phyloP scores from a whole-genome alignment of 192 early-diverging fungal species.

The Phlyctochytrium planicorne region DNA sequence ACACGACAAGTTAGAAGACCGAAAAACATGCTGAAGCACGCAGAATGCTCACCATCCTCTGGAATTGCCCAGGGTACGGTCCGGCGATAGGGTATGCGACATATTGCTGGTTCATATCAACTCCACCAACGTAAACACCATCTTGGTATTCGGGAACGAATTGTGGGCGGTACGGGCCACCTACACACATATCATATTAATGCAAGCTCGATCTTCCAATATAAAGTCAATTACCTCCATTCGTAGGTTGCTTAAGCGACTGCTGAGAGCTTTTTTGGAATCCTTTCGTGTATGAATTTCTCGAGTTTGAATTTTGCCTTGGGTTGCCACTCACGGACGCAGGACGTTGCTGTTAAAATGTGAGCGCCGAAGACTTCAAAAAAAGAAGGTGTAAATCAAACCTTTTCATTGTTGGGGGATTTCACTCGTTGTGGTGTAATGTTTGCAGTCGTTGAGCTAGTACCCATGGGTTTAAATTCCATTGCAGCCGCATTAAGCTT shows the following conservation, averaged over 20 bases:
- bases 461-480: conserved; percentile 39
- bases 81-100: conserved; percentile 15
- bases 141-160: conserved; percentile 21
- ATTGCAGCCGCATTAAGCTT: conserved; percentile 44
- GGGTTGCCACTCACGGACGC: conserved; percentile 11
- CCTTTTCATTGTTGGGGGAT: conserved; percentile 10
- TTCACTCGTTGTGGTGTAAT: not conserved
- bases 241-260: not conserved
- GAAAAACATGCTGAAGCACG: not conserved
- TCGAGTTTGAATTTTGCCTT: conserved; percentile 15
- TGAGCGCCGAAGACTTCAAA: not conserved
- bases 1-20: not conserved
- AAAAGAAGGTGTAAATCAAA: not conserved
- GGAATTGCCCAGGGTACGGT: conserved; percentile 17
- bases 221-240: not conserved
- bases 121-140: conserved; percentile 9
- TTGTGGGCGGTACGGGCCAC: conserved; percentile 18
- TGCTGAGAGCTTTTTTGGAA: conserved; percentile 21
- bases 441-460: not conserved
- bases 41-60: conserved; percentile 11
- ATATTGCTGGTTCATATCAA: conserved; percentile 19
- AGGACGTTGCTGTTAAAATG: conserved; percentile 17
- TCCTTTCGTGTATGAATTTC: conserved; percentile 15
- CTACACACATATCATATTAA: not conserved
- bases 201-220: not conserved